phyloP scores from a whole-genome alignment of 1,284 basidiomycete species.

The Fomitopsis schrenkii region DNA sequence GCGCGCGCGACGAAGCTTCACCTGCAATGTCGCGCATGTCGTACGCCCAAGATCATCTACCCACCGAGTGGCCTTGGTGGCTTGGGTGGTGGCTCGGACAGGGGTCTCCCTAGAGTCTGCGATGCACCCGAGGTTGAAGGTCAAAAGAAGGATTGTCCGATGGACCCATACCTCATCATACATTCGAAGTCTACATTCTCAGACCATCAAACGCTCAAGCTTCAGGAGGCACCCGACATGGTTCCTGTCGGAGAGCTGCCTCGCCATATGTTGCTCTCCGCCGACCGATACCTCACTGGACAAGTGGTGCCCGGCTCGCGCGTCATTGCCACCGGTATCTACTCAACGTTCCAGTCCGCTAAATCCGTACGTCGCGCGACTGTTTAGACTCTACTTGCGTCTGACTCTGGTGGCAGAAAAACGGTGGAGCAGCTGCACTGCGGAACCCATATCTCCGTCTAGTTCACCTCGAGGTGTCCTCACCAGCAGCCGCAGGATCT shows the following conservation, averaged over 20 bases:
- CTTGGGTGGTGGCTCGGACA: constrained; percentile 73
- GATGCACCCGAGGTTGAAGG: constrained; percentile 74
- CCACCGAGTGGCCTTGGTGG: constrained; percentile 87
- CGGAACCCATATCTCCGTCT: constrained; percentile 95
- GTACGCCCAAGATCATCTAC: constrained; percentile 76
- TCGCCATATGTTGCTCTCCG: constrained; percentile 90
- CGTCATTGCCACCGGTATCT: constrained; percentile 94
- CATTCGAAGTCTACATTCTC: constrained; percentile 95
- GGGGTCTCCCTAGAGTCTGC: constrained; percentile 81
- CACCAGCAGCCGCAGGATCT: constrained; percentile 64
- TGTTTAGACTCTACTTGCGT: neutral
- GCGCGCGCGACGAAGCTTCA: constrained; percentile 91
- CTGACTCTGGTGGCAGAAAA: constrained; percentile 48
- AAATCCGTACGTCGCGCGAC: constrained; percentile 60
- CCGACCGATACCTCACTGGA: constrained; percentile 87
- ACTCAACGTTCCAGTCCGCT: constrained; percentile 89
- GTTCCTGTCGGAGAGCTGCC: constrained; percentile 98
- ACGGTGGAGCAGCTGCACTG: constrained; percentile 74
- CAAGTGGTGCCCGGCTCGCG: constrained; percentile 93
- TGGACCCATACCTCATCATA: constrained; percentile 95
- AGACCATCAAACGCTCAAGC: constrained; percentile 94
- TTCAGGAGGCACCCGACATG: constrained; percentile 99
- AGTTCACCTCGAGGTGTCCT: constrained; percentile 87
- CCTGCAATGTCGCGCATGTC: constrained; percentile 91
- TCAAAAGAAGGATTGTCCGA: constrained; percentile 87